Evolutionary conservation across 495 filamentous ascomycete species (phyloP).

Genomic region (Neurospora sp.): DNA sequence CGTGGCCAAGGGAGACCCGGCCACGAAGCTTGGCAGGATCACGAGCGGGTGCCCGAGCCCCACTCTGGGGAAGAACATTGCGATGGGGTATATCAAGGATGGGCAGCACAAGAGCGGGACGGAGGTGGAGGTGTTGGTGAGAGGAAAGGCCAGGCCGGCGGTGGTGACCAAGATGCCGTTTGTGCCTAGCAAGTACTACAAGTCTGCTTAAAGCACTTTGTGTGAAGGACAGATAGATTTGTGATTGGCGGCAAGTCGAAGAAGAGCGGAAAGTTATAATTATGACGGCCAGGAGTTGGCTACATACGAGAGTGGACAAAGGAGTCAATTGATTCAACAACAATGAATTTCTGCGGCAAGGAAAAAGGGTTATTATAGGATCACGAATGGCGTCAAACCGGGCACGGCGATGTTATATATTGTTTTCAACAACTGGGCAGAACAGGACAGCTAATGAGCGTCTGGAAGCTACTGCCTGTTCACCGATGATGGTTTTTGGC

Average conservation of each 20-base stretch:
- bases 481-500: not conserved
- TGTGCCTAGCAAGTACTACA: constrained; percentile 70
- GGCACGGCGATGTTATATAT: not conserved
- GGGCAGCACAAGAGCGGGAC: constrained; percentile 82
- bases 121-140: constrained; percentile 66
- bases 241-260: too few relatives aligned
- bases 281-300: too few relatives aligned
- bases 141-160: constrained; percentile 73
- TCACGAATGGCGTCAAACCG: not conserved
- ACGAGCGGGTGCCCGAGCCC: constrained; percentile 89
- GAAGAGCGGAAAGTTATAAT: not conserved
- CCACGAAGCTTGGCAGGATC: constrained; percentile 49
- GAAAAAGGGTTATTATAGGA: not conserved
- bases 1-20: constrained; percentile 35
- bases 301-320: not conserved
- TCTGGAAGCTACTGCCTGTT: not conserved
- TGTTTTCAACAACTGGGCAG: not conserved
- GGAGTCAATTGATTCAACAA: not conserved
- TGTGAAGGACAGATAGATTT: not conserved
- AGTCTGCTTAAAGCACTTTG: constrained; percentile 8
- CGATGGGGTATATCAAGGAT: constrained; percentile 87
- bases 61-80: constrained; percentile 76
- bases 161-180: constrained; percentile 91
- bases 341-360: not conserved
- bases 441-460: not conserved